A percentile compares a stretch with the other conserved stretches of the same genome.
Conservation (phyloP, 805 yeast species). For the Debaryomyces castellii region DNA sequence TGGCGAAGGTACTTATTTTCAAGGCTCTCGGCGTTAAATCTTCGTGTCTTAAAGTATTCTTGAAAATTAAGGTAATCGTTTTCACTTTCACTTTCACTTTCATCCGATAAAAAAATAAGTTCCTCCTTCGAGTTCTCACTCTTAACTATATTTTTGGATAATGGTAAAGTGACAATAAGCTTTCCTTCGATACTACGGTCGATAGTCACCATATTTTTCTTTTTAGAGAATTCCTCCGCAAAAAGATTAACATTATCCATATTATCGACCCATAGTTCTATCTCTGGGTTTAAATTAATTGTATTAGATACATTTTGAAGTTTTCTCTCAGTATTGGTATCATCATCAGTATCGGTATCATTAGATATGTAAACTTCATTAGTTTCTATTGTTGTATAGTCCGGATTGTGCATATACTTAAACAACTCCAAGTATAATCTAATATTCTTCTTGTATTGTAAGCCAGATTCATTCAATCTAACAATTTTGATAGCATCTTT, state of each 20-base stretch:
- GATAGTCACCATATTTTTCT: neutral
- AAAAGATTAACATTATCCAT: neutral
- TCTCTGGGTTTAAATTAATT: neutral
- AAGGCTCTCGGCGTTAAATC: slow-evolving; percentile 4
- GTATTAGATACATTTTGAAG: neutral
- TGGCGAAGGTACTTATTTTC: slow-evolving; percentile 18
- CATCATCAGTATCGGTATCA: too few relatives aligned
- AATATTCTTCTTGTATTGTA: slow-evolving; percentile 15
- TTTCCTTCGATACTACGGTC: too few relatives aligned
- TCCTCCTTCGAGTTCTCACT: too few relatives aligned
- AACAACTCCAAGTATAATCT: slow-evolving; percentile 14
- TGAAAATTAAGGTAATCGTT: slow-evolving; percentile 9
- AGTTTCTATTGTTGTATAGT: too few relatives aligned
- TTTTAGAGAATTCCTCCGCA: neutral
- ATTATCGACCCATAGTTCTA: neutral
- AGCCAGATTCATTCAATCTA: slow-evolving; percentile 14
- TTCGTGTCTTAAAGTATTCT: slow-evolving; percentile 14
- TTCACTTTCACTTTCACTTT: neutral
- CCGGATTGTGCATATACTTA: slow-evolving; percentile 8
- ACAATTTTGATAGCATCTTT: slow-evolving; percentile 8
- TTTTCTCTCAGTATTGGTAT: neutral
- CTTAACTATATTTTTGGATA: neutral
- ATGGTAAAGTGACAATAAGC: neutral
- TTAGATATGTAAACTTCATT: too few relatives aligned
- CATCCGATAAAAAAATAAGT: too few relatives aligned